These are phyloP conservation scores for Penicillium sp. DNA, from an alignment of 2,329 filamentous ascomycete species.

Conservation along the genomic window DNA sequence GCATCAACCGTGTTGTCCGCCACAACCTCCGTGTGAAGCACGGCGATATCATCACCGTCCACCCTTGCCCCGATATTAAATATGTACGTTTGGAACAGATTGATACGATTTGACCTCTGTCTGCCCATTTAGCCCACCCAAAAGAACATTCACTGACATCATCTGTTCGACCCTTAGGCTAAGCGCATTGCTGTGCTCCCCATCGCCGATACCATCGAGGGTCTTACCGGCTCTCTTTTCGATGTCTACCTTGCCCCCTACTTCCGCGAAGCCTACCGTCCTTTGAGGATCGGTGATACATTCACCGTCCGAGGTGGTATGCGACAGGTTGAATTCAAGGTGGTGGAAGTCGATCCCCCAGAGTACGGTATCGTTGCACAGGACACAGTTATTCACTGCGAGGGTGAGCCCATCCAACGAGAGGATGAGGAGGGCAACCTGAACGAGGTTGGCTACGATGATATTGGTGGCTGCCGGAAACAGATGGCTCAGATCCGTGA, in stretches of 20 bases:
- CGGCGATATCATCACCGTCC: conserved; percentile 94
- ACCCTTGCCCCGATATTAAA: conserved; percentile 99
- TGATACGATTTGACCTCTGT: neutral
- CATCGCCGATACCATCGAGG: conserved; percentile 97
- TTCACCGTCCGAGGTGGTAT: conserved; percentile 98
- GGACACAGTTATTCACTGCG: conserved; percentile 98
- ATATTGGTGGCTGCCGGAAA: conserved; percentile 98
- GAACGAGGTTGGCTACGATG: conserved; percentile 98
- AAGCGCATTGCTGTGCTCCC: conserved; percentile 98
- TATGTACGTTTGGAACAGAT: conserved; percentile 69
- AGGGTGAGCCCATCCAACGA: conserved; percentile 94
- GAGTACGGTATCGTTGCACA: conserved; percentile 99
- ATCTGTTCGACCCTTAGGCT: conserved; percentile 61
- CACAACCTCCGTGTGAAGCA: conserved; percentile 99
- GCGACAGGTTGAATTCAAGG: conserved; percentile 99
- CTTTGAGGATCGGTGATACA: conserved; percentile 93
- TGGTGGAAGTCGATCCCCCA: conserved; percentile 96
- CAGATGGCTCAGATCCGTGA: conserved; percentile 99
- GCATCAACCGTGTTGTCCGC: conserved; percentile 97
- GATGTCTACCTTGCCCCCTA: conserved; percentile 99
- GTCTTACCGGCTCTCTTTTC: conserved; percentile 95
- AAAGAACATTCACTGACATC: conserved; percentile 23
- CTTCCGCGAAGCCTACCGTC: conserved; percentile 98
- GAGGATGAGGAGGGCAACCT: conserved; percentile 99
- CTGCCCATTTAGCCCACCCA: neutral